Percentiles rank a stretch among this genome's conserved stretches.
Conservation (phyloP, 257 asterid species). For the Gynochthodes officinalis region DNA sequence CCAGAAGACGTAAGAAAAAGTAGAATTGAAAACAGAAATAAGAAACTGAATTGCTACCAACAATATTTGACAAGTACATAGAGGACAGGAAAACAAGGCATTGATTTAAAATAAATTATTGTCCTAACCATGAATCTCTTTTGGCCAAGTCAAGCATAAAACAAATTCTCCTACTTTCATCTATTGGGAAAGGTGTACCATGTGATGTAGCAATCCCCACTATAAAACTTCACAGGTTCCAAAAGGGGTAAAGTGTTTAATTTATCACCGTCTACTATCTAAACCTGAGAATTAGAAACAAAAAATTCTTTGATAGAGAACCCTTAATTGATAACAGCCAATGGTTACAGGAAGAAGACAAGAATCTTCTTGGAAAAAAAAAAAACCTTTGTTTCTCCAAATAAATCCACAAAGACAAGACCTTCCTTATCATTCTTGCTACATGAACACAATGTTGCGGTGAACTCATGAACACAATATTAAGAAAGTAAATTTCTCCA, state of each 20-base stretch:
- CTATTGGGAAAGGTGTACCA: constrained; percentile 59
- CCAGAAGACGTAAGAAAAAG: background rate
- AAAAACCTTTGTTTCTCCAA: constrained; percentile 30
- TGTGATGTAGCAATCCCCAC: constrained; percentile 80
- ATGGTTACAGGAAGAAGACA: constrained; percentile 1
- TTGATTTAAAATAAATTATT: background rate
- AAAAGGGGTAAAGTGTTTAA: constrained; percentile 42
- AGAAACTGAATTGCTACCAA: background rate
- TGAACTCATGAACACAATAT: too few relatives aligned
- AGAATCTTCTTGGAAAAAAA: background rate
- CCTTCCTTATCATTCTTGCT: constrained; percentile 25
- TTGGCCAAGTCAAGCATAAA: constrained; percentile 82
- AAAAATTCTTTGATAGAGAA: constrained; percentile 6
- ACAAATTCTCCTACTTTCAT: constrained; percentile 59
- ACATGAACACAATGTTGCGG: too few relatives aligned
- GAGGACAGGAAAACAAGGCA: background rate
- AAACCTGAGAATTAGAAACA: constrained; percentile 52
- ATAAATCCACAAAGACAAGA: constrained; percentile 23
- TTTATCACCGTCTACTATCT: constrained; percentile 58
- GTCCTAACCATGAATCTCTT: constrained; percentile 60
- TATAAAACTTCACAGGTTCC: constrained; percentile 57
- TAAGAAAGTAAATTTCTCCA: too few relatives aligned
- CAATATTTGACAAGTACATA: background rate
- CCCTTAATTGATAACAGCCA: background rate
- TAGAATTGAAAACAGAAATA: background rate